These are phyloP conservation scores for Fusarium algeriense DNA, from an alignment of 2,329 filamentous ascomycete genomes.

Conservation along the genomic window DNA sequence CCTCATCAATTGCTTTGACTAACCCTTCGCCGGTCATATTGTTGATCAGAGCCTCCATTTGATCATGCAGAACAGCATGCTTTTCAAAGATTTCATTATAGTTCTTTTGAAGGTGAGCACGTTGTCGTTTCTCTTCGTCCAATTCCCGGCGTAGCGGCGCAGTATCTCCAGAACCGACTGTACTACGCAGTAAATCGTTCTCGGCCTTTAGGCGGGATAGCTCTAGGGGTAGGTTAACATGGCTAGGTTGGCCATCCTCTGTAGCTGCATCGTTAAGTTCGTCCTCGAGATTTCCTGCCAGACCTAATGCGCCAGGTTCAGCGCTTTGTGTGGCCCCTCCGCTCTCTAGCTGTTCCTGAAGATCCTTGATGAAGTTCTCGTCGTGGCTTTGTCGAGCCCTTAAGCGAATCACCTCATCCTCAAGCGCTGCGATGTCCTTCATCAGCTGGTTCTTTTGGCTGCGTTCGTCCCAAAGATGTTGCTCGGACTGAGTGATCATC, in stretches of 20 bases:
- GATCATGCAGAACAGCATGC: conserved; percentile 67
- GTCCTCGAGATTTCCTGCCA: conserved; percentile 66
- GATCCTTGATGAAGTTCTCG: conserved; percentile 67
- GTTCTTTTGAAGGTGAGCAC: conserved; percentile 65
- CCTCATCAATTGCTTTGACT: conserved; percentile 57
- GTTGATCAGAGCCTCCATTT: conserved; percentile 66
- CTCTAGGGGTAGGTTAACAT: conserved; percentile 62
- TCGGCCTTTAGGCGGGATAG: conserved; percentile 71
- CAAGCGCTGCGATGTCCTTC: conserved; percentile 58
- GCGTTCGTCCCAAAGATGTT: conserved; percentile 58
- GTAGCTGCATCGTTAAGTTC: conserved; percentile 66
- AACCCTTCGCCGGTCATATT: conserved; percentile 68
- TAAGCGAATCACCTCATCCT: conserved; percentile 62
- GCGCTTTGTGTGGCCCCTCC: conserved; percentile 44
- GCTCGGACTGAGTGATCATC: conserved; percentile 58
- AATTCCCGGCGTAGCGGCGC: conserved; percentile 67
- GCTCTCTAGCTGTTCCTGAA: conserved; percentile 69
- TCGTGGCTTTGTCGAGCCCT: conserved; percentile 62
- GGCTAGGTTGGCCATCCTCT: conserved; percentile 48
- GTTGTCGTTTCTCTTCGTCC: conserved; percentile 64
- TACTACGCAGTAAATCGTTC: conserved; percentile 69
- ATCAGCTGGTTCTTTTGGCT: conserved; percentile 62
- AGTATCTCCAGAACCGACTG: conserved; percentile 66
- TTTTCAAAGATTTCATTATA: conserved; percentile 70
- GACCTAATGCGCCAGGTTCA: conserved; percentile 28